A percentile compares a stretch with the other conserved stretches of the same genome.
Conservation (phyloP, 2,329 filamentous ascomycete genomes). For the Talaromyces sp. region DNA sequence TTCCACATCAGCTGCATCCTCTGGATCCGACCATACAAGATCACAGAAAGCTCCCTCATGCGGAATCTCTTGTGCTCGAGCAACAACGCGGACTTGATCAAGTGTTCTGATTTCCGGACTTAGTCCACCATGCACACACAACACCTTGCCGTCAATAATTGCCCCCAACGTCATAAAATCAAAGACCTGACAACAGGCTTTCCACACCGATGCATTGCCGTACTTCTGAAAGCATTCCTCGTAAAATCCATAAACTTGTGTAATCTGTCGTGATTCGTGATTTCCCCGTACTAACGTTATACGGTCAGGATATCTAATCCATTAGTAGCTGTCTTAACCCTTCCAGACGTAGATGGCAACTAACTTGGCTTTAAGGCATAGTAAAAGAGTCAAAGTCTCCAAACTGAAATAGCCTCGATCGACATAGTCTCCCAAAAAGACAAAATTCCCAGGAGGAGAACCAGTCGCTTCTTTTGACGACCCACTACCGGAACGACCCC, state of each 20-base stretch:
- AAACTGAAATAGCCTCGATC: constrained; percentile 70
- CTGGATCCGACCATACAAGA: constrained; percentile 70
- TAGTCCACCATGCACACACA: constrained; percentile 67
- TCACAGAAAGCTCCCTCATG: constrained; percentile 75
- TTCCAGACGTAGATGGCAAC: constrained; percentile 20
- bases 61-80: constrained; percentile 68
- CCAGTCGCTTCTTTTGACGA: constrained; percentile 25
- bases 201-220: constrained; percentile 72
- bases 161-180: constrained; percentile 70
- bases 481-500: constrained; percentile 26
- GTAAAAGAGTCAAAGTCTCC: constrained; percentile 66
- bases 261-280: constrained; percentile 72
- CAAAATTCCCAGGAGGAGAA: constrained; percentile 61
- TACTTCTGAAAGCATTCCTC: constrained; percentile 74
- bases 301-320: constrained; percentile 60
- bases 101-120: constrained; percentile 69
- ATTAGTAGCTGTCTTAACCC: constrained; percentile 6
- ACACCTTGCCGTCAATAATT: constrained; percentile 67
- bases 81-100: constrained; percentile 69
- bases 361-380: constrained; percentile 68
- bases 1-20: constrained; percentile 64
- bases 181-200: constrained; percentile 72
- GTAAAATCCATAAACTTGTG: constrained; percentile 73
- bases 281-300: constrained; percentile 70
- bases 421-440: constrained; percentile 69